Conservation (phyloP, 768 basidiomycete species). For the Melanogaster broomeanus region DNA sequence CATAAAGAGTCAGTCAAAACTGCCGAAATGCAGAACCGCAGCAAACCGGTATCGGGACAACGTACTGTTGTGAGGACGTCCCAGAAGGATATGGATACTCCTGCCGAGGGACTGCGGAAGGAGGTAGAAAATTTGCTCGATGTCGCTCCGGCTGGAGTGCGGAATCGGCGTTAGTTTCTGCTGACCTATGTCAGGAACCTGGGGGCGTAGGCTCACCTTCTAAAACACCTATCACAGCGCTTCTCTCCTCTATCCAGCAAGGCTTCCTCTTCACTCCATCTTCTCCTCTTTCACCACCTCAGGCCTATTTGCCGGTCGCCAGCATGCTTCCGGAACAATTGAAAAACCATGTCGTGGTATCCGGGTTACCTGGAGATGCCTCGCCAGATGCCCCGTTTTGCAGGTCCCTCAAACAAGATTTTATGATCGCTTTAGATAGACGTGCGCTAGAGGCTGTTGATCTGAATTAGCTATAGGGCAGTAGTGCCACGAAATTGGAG, state of each 20-base stretch:
- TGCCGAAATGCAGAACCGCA: conserved; percentile 5
- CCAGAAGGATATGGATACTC: conserved; percentile 11
- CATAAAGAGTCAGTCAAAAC: conserved; percentile 11
- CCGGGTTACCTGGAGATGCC: neutral
- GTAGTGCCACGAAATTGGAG: neutral
- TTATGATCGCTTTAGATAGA: conserved; percentile 19
- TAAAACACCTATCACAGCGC: conserved; percentile 67
- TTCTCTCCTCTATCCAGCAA: conserved; percentile 61
- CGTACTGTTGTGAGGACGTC: conserved; percentile 6
- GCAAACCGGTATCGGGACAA: conserved; percentile 1
- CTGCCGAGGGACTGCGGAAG: conserved; percentile 13
- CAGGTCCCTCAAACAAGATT: conserved; percentile 9
- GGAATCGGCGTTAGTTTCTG: too few relatives aligned
- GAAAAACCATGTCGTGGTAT: neutral
- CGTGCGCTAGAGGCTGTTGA: conserved; percentile 17
- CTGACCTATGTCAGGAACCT: too few relatives aligned
- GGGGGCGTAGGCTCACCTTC: conserved; percentile 15
- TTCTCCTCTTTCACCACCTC: conserved; percentile 61
- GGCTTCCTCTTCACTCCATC: conserved; percentile 69
- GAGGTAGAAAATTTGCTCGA: conserved; percentile 7
- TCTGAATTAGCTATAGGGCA: conserved; percentile 19
- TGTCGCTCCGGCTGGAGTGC: too few relatives aligned
- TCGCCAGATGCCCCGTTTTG: conserved; percentile 6
- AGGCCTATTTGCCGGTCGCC: conserved; percentile 37
- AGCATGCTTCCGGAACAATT: conserved; percentile 6